These are phyloP conservation scores for Polyplosphaeria fusca DNA, from an alignment of 495 filamentous ascomycete genomes.

Conservation along the genomic window DNA sequence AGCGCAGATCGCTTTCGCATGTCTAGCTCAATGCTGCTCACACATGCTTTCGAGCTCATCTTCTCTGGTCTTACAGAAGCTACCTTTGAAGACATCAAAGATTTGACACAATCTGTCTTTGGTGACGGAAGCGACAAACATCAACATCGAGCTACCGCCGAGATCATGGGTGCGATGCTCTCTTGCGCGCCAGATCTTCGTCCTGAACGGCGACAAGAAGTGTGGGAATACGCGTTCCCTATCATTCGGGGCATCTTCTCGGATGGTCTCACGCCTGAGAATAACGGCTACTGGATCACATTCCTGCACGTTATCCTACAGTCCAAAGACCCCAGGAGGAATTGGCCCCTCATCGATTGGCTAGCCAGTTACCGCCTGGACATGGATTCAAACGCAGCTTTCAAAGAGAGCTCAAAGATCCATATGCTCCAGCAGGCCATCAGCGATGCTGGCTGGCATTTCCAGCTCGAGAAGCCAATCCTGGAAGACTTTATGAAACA, in stretches of 20 bases:
- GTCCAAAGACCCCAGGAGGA: conserved; percentile 80
- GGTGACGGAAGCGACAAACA: conserved; percentile 96
- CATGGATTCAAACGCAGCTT: conserved; percentile 92
- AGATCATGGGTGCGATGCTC: conserved; percentile 85
- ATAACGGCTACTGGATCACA: conserved; percentile 87
- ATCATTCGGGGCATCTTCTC: conserved; percentile 80
- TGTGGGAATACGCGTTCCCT: conserved; percentile 89
- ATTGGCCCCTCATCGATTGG: conserved; percentile 81
- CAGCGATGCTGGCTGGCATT: conserved; percentile 90
- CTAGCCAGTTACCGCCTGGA: conserved; percentile 84
- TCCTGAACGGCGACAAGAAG: conserved; percentile 61
- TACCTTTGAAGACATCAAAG: conserved; percentile 83
- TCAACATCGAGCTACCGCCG: conserved; percentile 91
- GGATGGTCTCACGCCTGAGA: conserved; percentile 91
- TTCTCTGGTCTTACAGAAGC: conserved; percentile 67
- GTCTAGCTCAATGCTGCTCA: conserved; percentile 76
- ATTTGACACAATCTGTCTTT: conserved; percentile 68
- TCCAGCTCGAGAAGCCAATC: conserved; percentile 85
- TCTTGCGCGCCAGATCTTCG: conserved; percentile 69
- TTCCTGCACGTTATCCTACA: conserved; percentile 84
- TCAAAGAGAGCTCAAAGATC: conserved; percentile 98
- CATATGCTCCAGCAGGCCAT: conserved; percentile 86
- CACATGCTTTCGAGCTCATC: conserved; percentile 85
- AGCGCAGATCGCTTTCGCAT: conserved; percentile 83
- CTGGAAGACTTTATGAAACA: conserved; percentile 84